Evolutionary conservation across 1,139 yeast species (phyloP), one percentile per base, ranked within the genome.

Genomic region (Scheffersomyces stambukii): DNA sequence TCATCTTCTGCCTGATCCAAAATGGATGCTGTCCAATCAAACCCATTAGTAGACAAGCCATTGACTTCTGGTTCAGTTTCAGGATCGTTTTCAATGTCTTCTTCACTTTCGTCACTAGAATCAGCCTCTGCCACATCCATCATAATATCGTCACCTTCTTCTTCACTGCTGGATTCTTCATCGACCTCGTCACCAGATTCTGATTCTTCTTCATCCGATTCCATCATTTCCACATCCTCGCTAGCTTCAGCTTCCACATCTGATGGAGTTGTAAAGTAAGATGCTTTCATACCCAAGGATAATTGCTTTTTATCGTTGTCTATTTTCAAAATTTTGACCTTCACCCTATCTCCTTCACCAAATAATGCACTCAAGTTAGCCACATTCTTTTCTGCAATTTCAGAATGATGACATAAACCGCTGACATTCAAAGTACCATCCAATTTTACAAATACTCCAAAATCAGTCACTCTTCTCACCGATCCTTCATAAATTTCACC

Each of bases 11-110:
- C 82, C 57, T 84, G 94, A 46, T 83, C 94, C 38, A 86, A 67
- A 41, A 86, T 79, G 24, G 86, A 80, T 5, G 95, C 94, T 28
- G 95, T 83, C 96, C 96, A 89, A 55, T 88, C 96, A 47, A 88
- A 86, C 4, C 91, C 94, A 45, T 77, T 75, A 24, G 93, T 78
- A 21, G 88, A 76, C 35, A 86, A 70, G n/a, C 94, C 94, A 16
- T 41, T 38, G 8, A 36, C 46, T 8, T 42, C 50, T 4, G 43
- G 48, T 8, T 45, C 52, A 10, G 41, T 54, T 3, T 40, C 46
- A 2, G 42, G 49, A 4, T 44, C 54, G 7, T 41, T 48, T 14
- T 50, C 43, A 5, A 40, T 31, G 16, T 37, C 37, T 3, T 40
- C 56, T 4, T 48, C 49, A 4, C 44, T 52, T 8, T 42, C 52